These are phyloP conservation scores for Niebla homalea DNA, from an alignment of 495 filamentous ascomycete genomes.

Conservation along the genomic window DNA sequence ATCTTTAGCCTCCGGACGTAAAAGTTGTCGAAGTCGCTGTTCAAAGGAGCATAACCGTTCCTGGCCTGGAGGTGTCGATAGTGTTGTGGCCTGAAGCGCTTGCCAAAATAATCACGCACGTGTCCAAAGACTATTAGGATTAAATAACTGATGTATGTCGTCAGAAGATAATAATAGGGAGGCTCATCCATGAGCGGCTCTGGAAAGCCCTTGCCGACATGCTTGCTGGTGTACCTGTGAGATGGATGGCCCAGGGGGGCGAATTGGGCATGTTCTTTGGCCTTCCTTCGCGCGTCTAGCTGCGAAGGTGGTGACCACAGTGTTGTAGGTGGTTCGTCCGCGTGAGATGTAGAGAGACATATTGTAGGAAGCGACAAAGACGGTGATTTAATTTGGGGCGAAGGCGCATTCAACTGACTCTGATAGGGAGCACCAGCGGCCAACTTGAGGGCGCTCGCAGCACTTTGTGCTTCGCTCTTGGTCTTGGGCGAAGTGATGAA, in stretches of 20 bases:
- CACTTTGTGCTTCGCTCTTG: conserved; percentile 33
- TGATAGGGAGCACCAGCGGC: conserved; percentile 44
- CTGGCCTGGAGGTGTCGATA: conserved; percentile 71
- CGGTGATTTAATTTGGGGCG: conserved; percentile 53
- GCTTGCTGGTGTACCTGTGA: conserved; percentile 78
- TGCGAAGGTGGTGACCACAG: conserved; percentile 87
- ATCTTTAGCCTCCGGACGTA: conserved; percentile 86
- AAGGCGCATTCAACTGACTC: conserved; percentile 39
- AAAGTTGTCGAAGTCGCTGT: conserved; percentile 98
- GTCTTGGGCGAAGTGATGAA: conserved; percentile 47
- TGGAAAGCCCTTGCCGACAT: conserved; percentile 62
- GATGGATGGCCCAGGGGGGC: conserved; percentile 65
- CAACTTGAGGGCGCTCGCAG: conserved; percentile 46
- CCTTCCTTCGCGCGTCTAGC: conserved; percentile 60
- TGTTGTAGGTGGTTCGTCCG: conserved; percentile 62
- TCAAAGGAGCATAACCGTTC: conserved; percentile 91
- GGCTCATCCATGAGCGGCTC: conserved; percentile 89
- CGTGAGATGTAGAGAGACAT: conserved; percentile 73
- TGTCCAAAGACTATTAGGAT: conserved; percentile 93
- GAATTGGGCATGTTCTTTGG: conserved; percentile 80
- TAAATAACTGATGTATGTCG: conserved; percentile 94
- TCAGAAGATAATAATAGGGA: conserved; percentile 89
- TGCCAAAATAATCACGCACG: conserved; percentile 94
- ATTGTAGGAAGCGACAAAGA: conserved; percentile 80
- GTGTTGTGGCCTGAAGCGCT: conserved; percentile 70